These are phyloP conservation scores for Penicillium fuscoglaucum DNA, from an alignment of 2,329 filamentous ascomycete species.

Conservation along the genomic window DNA sequence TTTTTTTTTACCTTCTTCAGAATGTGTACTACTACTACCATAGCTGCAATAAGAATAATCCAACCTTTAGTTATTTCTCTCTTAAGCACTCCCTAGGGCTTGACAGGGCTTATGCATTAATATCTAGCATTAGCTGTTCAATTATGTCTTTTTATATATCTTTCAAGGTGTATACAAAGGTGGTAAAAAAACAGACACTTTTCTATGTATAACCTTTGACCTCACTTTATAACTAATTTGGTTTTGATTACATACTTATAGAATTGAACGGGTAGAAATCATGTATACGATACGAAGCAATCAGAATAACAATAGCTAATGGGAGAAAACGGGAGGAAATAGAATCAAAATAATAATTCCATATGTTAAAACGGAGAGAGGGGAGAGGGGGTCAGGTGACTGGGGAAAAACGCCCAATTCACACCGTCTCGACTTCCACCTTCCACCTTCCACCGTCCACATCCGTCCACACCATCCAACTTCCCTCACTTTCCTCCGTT, in stretches of 20 bases:
- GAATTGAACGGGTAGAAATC: neutral
- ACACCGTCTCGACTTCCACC: neutral
- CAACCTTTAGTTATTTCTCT: neutral
- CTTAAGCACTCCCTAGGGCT: neutral
- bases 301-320: neutral
- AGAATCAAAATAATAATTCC: neutral
- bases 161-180: no score
- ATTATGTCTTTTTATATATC: no score
- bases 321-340: neutral
- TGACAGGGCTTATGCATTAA: neutral
- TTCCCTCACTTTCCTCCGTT: neutral
- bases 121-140: no score
- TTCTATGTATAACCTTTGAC: no score
- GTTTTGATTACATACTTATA: neutral
- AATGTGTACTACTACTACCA: slow-evolving; percentile 16
- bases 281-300: neutral
- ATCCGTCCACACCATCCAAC: neutral
- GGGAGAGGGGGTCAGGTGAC: slow-evolving; percentile 14
- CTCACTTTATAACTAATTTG: neutral
- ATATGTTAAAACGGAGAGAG: neutral
- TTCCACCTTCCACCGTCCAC: neutral
- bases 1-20: neutral
- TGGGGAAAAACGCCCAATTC: slow-evolving; percentile 2
- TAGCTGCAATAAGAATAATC: slow-evolving; percentile 1
- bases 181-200: no score